phyloP scores from a whole-genome alignment of 805 yeast genomes.

The Debaryomyces maramus region DNA sequence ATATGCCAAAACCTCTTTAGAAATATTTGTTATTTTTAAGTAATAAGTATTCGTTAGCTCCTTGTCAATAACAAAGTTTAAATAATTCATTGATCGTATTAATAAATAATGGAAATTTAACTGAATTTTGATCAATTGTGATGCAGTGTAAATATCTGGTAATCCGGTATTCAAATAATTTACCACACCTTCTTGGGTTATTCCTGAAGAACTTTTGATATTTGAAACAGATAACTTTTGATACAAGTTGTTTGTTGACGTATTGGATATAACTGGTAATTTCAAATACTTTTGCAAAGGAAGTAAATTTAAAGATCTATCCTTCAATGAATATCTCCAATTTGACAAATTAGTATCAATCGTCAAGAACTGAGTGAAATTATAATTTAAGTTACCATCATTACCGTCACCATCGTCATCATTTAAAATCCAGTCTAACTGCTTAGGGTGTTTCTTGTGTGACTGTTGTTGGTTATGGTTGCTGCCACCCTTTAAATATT shows the following conservation, averaged over 20 bases:
- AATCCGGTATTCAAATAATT: conserved; percentile 30
- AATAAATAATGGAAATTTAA: conserved; percentile 44
- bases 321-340: conserved; percentile 41
- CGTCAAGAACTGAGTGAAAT: conserved; percentile 41
- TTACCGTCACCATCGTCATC: conserved; percentile 50
- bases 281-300: conserved; percentile 34
- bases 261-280: conserved; percentile 24
- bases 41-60: conserved; percentile 38
- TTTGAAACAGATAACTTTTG: conserved; percentile 26
- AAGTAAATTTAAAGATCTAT: conserved; percentile 24
- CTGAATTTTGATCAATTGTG: conserved; percentile 43
- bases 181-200: conserved; percentile 18
- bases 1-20: conserved; percentile 38
- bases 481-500: conserved; percentile 34
- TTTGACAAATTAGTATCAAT: conserved; percentile 42
- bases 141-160: conserved; percentile 41
- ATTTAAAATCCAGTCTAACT: conserved; percentile 43
- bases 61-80: conserved; percentile 43
- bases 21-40: conserved; percentile 34
- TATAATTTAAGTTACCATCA: conserved; percentile 47
- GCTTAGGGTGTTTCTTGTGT: conserved; percentile 18
- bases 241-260: conserved; percentile 28
- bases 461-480: conserved; percentile 20
- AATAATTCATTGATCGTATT: conserved; percentile 42
- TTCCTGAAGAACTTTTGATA: conserved; percentile 16